These are phyloP conservation scores for Diversispora epigaea DNA, from an alignment of 192 early-diverging fungal species.

Conservation along the genomic window DNA sequence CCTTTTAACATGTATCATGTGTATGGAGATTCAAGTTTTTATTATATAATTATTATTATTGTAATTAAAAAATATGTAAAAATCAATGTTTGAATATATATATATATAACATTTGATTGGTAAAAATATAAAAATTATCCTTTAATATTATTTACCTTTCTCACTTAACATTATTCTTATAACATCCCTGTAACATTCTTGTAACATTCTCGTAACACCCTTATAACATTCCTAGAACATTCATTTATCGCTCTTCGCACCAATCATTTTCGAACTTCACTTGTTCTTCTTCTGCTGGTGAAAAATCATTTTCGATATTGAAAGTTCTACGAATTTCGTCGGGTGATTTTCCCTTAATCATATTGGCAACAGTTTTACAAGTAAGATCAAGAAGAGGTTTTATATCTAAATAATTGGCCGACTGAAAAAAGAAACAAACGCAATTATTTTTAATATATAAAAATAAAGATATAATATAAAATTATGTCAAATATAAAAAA, in stretches of 20 bases:
- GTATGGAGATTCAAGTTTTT: too few relatives aligned
- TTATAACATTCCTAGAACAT: too few relatives aligned
- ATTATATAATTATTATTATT: too few relatives aligned
- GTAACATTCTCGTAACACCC: too few relatives aligned
- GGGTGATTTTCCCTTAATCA: conserved; percentile 93
- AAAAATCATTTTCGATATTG: conserved; percentile 97
- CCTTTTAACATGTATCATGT: too few relatives aligned
- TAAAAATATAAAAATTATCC: too few relatives aligned
- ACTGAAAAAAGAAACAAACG: conserved; percentile 32
- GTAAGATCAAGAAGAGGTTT: conserved; percentile 94
- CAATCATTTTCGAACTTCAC: conserved; percentile 80
- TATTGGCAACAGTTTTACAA: conserved; percentile 98
- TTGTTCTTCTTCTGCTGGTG: conserved; percentile 94
- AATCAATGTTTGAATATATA: too few relatives aligned
- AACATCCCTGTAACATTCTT: too few relatives aligned
- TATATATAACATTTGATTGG: too few relatives aligned
- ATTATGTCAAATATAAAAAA: neutral
- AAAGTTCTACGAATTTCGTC: conserved; percentile 95
- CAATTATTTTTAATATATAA: neutral
- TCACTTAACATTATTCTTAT: too few relatives aligned
- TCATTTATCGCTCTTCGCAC: conserved; percentile 44
- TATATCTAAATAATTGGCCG: conserved; percentile 93
- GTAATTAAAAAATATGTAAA: too few relatives aligned
- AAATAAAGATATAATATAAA: neutral
- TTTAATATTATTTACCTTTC: too few relatives aligned